Evolutionary conservation across 345 rosid genomes (phyloP).

Genomic region (Carallia pectinifolia): DNA sequence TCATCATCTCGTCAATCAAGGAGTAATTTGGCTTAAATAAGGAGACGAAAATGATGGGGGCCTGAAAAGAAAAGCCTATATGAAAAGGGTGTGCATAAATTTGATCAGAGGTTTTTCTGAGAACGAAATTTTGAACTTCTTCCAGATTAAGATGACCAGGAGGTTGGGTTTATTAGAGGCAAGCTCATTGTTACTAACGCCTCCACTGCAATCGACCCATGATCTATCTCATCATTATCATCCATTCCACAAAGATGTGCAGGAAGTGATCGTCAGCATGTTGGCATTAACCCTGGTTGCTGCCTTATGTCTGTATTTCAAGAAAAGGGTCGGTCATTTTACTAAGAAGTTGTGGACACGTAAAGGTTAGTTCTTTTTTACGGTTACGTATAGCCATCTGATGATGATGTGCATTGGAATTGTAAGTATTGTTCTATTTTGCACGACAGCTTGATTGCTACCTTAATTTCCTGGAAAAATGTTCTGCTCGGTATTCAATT

Average conservation of each 20-base stretch:
- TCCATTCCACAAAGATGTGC: constrained; percentile 17
- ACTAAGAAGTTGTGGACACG: constrained; percentile 6
- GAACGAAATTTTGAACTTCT: neutral
- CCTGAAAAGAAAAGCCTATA: too few relatives aligned
- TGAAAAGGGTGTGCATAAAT: too few relatives aligned
- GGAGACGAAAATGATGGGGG: too few relatives aligned
- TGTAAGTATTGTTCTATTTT: neutral
- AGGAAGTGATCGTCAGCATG: constrained; percentile 27
- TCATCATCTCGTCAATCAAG: too few relatives aligned
- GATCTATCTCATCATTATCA: constrained; percentile 4
- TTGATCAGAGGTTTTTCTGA: too few relatives aligned
- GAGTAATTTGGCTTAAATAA: too few relatives aligned
- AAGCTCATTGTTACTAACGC: too few relatives aligned
- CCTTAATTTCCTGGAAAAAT: neutral
- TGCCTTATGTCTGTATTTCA: constrained; percentile 27
- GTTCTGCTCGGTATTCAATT: neutral
- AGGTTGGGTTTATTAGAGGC: too few relatives aligned
- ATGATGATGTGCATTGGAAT: neutral
- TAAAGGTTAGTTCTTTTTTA: constrained; percentile 29
- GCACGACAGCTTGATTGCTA: neutral
- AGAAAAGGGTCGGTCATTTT: constrained; percentile 34
- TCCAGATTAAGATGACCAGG: neutral
- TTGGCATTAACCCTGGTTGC: constrained; percentile 14
- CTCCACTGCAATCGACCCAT: neutral
- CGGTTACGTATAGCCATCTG: too few relatives aligned